These are phyloP conservation scores for Colletotrichum tropicicola DNA, from an alignment of 2,329 filamentous ascomycete genomes.

Conservation along the genomic window DNA sequence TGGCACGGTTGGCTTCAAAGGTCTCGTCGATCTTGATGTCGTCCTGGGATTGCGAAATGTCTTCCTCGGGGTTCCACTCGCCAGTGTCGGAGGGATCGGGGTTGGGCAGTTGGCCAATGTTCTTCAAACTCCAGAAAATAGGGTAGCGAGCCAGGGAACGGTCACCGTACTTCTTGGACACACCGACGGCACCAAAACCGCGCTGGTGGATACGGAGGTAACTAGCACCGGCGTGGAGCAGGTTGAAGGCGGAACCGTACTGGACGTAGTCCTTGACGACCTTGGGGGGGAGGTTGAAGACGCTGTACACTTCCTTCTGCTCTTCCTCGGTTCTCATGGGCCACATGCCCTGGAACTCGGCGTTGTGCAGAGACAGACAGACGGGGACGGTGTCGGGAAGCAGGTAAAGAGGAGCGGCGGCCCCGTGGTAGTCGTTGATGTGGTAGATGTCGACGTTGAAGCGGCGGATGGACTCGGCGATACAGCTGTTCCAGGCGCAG, in stretches of 20 bases:
- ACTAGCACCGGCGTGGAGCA: slow-evolving; percentile 72
- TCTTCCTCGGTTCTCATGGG: slow-evolving; percentile 71
- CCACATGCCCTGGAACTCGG: slow-evolving; percentile 76
- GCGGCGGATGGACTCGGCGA: slow-evolving; percentile 68
- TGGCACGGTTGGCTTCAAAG: slow-evolving; percentile 61
- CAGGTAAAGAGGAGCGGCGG: slow-evolving; percentile 70
- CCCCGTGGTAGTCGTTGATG: slow-evolving; percentile 73
- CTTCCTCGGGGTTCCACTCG: slow-evolving; percentile 62
- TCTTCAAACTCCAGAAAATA: slow-evolving; percentile 74
- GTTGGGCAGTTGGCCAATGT: slow-evolving; percentile 70
- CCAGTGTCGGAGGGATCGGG: slow-evolving; percentile 72
- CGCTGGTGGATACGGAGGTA: slow-evolving; percentile 74
- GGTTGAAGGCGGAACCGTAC: slow-evolving; percentile 75
- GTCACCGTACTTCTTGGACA: slow-evolving; percentile 74
- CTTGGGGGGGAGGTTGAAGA: slow-evolving; percentile 69
- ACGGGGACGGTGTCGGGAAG: slow-evolving; percentile 69
- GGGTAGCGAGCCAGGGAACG: slow-evolving; percentile 73
- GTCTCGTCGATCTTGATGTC: slow-evolving; percentile 62
- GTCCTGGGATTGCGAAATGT: slow-evolving; percentile 49
- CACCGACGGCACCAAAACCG: slow-evolving; percentile 74
- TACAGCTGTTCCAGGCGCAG: slow-evolving; percentile 76
- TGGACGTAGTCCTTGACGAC: slow-evolving; percentile 70
- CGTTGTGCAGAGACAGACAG: slow-evolving; percentile 73
- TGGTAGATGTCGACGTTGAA: slow-evolving; percentile 73
- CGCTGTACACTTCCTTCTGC: slow-evolving; percentile 68